A percentile compares a stretch with the other conserved stretches of the same genome.
Conservation (phyloP, 805 yeast species). For the Cyberlindnera bimundalis region DNA sequence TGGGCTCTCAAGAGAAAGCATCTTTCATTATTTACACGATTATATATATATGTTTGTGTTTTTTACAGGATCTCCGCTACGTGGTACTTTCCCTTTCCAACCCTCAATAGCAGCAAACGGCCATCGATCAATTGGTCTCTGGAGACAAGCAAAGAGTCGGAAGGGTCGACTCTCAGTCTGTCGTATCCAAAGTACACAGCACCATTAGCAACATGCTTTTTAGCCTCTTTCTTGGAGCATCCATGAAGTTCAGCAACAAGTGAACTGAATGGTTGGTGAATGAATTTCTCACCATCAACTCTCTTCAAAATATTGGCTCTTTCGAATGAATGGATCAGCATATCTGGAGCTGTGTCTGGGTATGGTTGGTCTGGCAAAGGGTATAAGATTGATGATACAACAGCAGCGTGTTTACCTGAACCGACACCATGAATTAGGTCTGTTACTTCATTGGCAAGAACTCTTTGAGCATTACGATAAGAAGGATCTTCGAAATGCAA, state of each 20-base stretch:
- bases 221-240: slow-evolving; percentile 55
- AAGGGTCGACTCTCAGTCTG: slow-evolving; percentile 49
- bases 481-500: slow-evolving; percentile 60
- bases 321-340: slow-evolving; percentile 52
- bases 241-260: slow-evolving; percentile 47
- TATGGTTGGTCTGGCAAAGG: slow-evolving; percentile 51
- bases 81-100: slow-evolving; percentile 70
- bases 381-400: slow-evolving; percentile 65
- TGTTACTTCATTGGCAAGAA: slow-evolving; percentile 80
- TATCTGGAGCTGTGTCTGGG: slow-evolving; percentile 44
- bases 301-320: slow-evolving; percentile 51
- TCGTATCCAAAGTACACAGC: slow-evolving; percentile 70
- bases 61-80: slow-evolving; percentile 40
- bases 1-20: background rate
- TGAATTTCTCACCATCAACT: slow-evolving; percentile 34
- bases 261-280: slow-evolving; percentile 43
- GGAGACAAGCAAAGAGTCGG: slow-evolving; percentile 46
- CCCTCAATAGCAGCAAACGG: slow-evolving; percentile 58
- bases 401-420: slow-evolving; percentile 62
- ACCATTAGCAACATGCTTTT: slow-evolving; percentile 61
- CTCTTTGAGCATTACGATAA: slow-evolving; percentile 64
- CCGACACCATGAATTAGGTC: slow-evolving; percentile 86
- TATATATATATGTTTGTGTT: background rate
- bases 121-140: slow-evolving; percentile 53
- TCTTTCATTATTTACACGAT: background rate